phyloP scores from a whole-genome alignment of 139 green algal species.

The Zygnema circumcarinatum region DNA sequence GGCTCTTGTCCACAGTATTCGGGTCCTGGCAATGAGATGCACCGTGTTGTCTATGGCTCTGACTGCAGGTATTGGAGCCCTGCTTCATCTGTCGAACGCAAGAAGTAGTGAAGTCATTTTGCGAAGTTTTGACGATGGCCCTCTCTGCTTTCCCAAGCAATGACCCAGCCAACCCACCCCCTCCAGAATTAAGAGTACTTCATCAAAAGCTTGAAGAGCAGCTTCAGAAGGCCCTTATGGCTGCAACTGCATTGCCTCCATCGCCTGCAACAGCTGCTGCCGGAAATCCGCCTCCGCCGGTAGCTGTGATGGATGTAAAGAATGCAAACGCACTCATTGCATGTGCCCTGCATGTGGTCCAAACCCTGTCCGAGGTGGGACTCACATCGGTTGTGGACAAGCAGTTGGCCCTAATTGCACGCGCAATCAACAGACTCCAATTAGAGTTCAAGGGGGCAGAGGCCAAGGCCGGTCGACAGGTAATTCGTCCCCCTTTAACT shows the following conservation, averaged over 20 bases:
- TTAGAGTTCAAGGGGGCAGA: neutral
- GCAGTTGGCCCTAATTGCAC: slow-evolving; percentile 14
- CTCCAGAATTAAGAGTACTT: slow-evolving; percentile 17
- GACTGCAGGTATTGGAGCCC: slow-evolving; percentile 68
- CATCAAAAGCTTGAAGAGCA: slow-evolving; percentile 24
- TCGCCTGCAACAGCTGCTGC: slow-evolving; percentile 9
- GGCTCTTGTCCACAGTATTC: too few species aligned
- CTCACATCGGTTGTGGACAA: slow-evolving; percentile 15
- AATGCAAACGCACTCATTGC: slow-evolving; percentile 38
- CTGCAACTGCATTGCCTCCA: slow-evolving; percentile 16
- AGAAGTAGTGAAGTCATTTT: slow-evolving; percentile 54
- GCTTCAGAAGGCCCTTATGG: slow-evolving; percentile 4
- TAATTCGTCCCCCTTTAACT: neutral
- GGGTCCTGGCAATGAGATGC: too few species aligned
- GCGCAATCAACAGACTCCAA: slow-evolving; percentile 9
- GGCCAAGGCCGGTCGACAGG: neutral
- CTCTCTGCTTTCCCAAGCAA: slow-evolving; percentile 2
- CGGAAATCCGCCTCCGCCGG: neutral
- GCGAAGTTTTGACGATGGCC: slow-evolving; percentile 46
- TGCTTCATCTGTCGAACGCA: slow-evolving; percentile 57
- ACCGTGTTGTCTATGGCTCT: too few species aligned
- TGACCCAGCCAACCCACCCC: neutral
- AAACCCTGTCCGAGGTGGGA: slow-evolving; percentile 11
- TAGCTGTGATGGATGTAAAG: neutral
- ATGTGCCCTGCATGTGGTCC: slow-evolving; percentile 24